Conservation (phyloP, 2,329 filamentous ascomycete genomes). For the Alternaria gaisen region DNA sequence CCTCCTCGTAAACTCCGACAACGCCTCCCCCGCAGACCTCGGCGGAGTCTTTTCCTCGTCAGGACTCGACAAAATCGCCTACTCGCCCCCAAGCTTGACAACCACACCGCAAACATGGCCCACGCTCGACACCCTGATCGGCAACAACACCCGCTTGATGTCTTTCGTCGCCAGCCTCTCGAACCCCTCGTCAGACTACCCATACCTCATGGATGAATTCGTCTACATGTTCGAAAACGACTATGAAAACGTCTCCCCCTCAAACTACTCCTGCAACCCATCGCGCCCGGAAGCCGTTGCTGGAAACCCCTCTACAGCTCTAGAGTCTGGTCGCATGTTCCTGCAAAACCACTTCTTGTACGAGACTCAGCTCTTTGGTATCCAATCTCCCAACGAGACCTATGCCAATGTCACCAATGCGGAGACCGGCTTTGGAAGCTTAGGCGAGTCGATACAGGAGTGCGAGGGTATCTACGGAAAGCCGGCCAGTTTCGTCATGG, state of each 20-base stretch:
- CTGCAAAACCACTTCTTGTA: slow-evolving; percentile 86
- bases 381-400: slow-evolving; percentile 55
- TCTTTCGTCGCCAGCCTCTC: slow-evolving; percentile 69
- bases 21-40: slow-evolving; percentile 64
- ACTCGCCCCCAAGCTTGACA: slow-evolving; percentile 49
- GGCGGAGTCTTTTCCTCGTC: slow-evolving; percentile 57
- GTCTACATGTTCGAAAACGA: slow-evolving; percentile 75
- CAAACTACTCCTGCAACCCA: slow-evolving; percentile 76
- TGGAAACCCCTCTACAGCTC: slow-evolving; percentile 57
- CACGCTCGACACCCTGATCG: slow-evolving; percentile 74
- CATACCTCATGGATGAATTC: slow-evolving; percentile 72
- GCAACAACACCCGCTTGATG: slow-evolving; percentile 70
- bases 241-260: slow-evolving; percentile 69
- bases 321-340: slow-evolving; percentile 69
- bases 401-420: slow-evolving; percentile 72
- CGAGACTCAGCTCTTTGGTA: slow-evolving; percentile 56
- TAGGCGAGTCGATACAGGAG: slow-evolving; percentile 47
- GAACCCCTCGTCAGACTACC: slow-evolving; percentile 49
- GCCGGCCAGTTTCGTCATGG: slow-evolving; percentile 75
- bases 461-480: slow-evolving; percentile 69
- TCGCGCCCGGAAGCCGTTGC: slow-evolving; percentile 67
- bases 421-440: slow-evolving; percentile 64
- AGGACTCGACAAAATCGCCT: slow-evolving; percentile 70
- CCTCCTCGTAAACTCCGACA: slow-evolving; percentile 75
- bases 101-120: slow-evolving; percentile 70